A percentile compares a stretch with the other conserved stretches of the same genome.
Evolutionary conservation across 1,284 basidiomycete genomes (phyloP).

Genomic region (Uromyces viciae-fabae): DNA sequence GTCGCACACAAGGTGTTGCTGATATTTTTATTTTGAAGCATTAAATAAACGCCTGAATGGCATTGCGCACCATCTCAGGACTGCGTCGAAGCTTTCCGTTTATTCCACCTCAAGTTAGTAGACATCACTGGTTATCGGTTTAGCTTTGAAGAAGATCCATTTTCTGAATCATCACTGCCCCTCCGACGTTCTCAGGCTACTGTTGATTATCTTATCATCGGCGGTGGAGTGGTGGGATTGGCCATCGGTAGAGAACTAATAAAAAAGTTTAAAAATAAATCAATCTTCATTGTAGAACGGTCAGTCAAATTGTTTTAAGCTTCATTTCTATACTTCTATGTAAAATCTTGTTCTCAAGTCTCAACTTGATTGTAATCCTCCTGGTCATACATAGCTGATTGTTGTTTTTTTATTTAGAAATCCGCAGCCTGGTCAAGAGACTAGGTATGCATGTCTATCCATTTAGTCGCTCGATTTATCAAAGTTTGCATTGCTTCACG

Average conservation of each 20-base stretch:
- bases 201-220: constrained; percentile 86
- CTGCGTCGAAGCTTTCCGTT: constrained; percentile 14
- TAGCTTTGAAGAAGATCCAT: neutral
- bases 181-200: constrained; percentile 1
- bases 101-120: constrained; percentile 12
- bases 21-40: too few relatives aligned
- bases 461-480: neutral
- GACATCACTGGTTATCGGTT: neutral
- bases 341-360: too few relatives aligned
- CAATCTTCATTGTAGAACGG: constrained; percentile 81
- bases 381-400: too few relatives aligned
- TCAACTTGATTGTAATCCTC: neutral
- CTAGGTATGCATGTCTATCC: constrained; percentile 61
- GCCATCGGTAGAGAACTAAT: constrained; percentile 75
- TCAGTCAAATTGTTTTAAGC: constrained; percentile 56
- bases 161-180: neutral
- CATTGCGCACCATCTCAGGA: too few relatives aligned
- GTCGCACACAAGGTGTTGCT: too few relatives aligned
- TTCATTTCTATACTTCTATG: neutral
- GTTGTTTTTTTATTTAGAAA: constrained; percentile 33
- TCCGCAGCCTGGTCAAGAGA: constrained; percentile 66
- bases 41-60: too few relatives aligned
- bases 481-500: neutral
- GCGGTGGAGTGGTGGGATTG: constrained; percentile 76
- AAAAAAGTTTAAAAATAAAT: constrained; percentile 65